Base-by-base conservation (phyloP, 768 basidiomycete genomes). In the Boletus subparvulus region DNA sequence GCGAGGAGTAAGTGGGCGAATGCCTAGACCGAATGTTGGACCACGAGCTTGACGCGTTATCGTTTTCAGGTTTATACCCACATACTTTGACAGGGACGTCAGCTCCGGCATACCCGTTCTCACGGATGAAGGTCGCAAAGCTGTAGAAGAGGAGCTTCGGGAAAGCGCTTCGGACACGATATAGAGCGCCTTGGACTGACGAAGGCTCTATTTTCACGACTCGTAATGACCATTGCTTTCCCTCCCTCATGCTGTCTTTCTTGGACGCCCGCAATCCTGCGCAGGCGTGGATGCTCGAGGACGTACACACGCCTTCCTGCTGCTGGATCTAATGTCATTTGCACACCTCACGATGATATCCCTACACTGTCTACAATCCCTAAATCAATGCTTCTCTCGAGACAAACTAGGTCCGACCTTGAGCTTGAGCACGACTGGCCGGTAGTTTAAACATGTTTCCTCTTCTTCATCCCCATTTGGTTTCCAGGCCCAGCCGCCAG, bases 71-170 rank as follows among this genome's bases (percentile, higher is more conserved):
- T 92, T 92, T 69, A 76, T 83, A 51, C 85, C 94, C 28, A 67
- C 68, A 37, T 93, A 87, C 73, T 96, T 98, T 64, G 87, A 88
- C 65, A 75, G 79, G 52, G 84, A 88, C 50, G 76, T 86, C 50
- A 78, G 77, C 35, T 78, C 79, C 12, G 95, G 95, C 13, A 78
- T 81, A 54, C 84, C 93, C 2, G 67, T 59, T 17, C 78, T 98
- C 19, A 92, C 90, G 0, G 77, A 74, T 1, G 87, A 80, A 42
- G 95, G 95, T 6, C 70, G 74, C 53, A 76, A 80, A 62, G 91
- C 89, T 2, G 74, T 97, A 14, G 82, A 91, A 69, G 87, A 89
- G 58, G 92, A 95, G 66, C 65, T 90, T 9, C 53, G 35, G 21
- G 70, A 71, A 45, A 47, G 51, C 13, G 6, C 37, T 35, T 39